Percentiles rank a stretch among this genome's conserved stretches.
These are phyloP conservation scores for Balamuthia mandrillaris DNA, from an alignment of 208 protist species.

Conservation along the genomic window DNA sequence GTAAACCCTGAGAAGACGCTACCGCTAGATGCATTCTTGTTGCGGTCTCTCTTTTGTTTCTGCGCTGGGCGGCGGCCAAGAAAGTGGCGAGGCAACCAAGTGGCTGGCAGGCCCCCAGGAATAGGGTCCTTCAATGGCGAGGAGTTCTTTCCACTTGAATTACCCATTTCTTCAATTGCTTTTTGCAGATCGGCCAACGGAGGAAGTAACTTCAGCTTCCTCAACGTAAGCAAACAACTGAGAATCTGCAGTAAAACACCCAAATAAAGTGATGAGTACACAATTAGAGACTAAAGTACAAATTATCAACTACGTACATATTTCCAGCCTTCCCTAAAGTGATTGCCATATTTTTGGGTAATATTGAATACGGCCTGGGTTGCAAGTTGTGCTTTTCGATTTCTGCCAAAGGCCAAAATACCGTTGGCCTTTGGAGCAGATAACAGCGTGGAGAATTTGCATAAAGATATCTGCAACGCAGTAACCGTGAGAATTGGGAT, in stretches of 20 bases:
- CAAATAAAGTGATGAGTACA: not conserved
- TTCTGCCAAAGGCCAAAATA: slow-evolving; percentile 55
- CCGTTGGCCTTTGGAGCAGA: not conserved
- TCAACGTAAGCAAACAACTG: not conserved
- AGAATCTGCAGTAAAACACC: not conserved
- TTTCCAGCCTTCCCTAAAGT: slow-evolving; percentile 65
- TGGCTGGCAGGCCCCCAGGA: not conserved
- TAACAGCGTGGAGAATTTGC: slow-evolving; percentile 60
- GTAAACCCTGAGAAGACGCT: too few relatives aligned
- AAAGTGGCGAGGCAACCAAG: too few relatives aligned
- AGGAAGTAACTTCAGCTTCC: not conserved
- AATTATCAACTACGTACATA: not conserved
- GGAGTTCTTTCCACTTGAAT: too few relatives aligned
- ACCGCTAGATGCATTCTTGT: too few relatives aligned
- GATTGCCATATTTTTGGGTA: slow-evolving; percentile 55
- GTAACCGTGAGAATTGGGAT: not conserved
- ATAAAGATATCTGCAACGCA: slow-evolving; percentile 50
- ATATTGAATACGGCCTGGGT: slow-evolving; percentile 57
- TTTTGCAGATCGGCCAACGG: not conserved
- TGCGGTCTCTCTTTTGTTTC: too few relatives aligned
- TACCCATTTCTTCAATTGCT: not conserved
- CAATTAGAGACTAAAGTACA: not conserved
- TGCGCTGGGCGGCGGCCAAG: too few relatives aligned
- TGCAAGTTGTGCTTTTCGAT: slow-evolving; percentile 64
- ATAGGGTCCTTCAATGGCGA: slow-evolving; percentile 61